Evolutionary conservation across 192 early-diverging fungal species (phyloP).

Genomic region (Kickxella alabastrina): DNA sequence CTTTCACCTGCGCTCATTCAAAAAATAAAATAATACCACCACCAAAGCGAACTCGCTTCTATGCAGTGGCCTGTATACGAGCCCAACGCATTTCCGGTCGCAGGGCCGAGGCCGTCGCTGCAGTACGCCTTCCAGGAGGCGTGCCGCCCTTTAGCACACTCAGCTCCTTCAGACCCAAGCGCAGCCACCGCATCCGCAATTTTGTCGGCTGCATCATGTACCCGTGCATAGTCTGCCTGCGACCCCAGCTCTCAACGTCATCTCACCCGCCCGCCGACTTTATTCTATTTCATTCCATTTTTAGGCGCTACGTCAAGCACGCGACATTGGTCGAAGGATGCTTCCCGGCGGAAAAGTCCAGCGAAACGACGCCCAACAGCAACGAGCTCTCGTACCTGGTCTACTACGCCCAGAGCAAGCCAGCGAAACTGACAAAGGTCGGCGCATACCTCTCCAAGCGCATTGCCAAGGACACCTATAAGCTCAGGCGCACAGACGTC

Average conservation of each 20-base stretch:
- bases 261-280: constrained; percentile 30
- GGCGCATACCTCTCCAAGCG: constrained; percentile 76
- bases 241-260: constrained; percentile 21
- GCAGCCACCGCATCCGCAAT: not conserved
- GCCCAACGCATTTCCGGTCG: not conserved
- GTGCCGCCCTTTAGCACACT: not conserved
- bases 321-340: constrained; percentile 74
- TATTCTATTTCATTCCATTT: constrained; percentile 30
- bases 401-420: constrained; percentile 83
- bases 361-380: constrained; percentile 56
- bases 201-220: constrained; percentile 9
- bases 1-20: no score
- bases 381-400: constrained; percentile 81
- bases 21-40: no score
- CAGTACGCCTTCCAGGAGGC: constrained; percentile 1
- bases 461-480: constrained; percentile 61
- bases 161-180: not conserved
- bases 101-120: not conserved
- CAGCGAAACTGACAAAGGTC: constrained; percentile 87
- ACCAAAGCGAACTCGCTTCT: no score
- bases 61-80: no score
- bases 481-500: constrained; percentile 60
- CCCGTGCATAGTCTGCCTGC: constrained; percentile 19
- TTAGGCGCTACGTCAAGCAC: constrained; percentile 69
- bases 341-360: constrained; percentile 54